Evolutionary conservation across 306 rosid species (phyloP).

Genomic region (Castanea sativa): DNA sequence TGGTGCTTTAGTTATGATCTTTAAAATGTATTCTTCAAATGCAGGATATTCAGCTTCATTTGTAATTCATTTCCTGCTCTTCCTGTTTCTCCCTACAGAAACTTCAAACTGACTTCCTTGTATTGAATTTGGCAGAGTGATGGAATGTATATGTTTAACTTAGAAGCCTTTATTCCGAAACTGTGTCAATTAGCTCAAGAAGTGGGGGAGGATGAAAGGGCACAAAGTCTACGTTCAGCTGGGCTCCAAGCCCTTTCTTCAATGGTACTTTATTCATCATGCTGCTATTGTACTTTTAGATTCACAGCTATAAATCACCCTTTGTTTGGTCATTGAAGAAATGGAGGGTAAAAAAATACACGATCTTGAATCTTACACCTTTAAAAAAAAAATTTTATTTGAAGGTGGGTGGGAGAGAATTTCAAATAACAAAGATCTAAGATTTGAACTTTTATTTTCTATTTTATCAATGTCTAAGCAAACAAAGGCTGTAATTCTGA

Average conservation of each 20-base stretch:
- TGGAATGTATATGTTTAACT: constrained; percentile 75
- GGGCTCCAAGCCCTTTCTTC: constrained; percentile 84
- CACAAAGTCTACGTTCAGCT: constrained; percentile 52
- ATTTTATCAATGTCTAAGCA: not conserved
- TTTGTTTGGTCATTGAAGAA: constrained; percentile 1
- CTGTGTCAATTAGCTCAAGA: constrained; percentile 91
- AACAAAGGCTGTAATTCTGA: not conserved
- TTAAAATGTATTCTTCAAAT: not conserved
- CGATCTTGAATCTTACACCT: not conserved
- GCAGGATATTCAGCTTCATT: constrained; percentile 5
- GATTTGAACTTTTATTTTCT: not conserved
- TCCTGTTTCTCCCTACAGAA: constrained; percentile 1
- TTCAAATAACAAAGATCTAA: not conserved
- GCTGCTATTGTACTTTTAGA: not conserved
- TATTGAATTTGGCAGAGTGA: constrained; percentile 53
- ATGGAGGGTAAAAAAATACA: not conserved
- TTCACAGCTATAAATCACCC: no score
- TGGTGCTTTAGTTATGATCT: constrained; percentile 6
- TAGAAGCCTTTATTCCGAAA: constrained; percentile 77
- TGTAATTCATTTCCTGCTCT: constrained; percentile 6
- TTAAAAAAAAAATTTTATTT: not conserved
- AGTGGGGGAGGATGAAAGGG: constrained; percentile 62
- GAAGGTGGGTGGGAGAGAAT: not conserved
- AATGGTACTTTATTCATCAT: constrained; percentile 58
- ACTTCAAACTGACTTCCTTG: constrained; percentile 11